Base-by-base conservation (phyloP, 176 grass and related monocot genomes). In the Otatea glauca region DNA sequence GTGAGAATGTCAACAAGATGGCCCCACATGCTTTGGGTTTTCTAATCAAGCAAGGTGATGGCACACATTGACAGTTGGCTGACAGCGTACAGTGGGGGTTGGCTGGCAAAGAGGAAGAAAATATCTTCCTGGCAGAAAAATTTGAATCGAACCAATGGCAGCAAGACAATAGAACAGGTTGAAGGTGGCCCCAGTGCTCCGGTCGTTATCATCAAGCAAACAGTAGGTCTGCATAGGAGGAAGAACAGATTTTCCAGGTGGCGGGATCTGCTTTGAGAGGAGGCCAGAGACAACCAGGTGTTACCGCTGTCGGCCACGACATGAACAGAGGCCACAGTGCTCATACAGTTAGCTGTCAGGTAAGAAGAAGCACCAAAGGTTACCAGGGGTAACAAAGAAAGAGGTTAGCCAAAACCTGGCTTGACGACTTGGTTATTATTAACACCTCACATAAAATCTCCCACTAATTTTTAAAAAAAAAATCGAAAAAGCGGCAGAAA, bases 81-180 rank as follows among this genome's bases (percentile, higher is more conserved):
- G 41, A 70, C 12, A 27, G 67, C 5, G 5, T 15, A 47, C 43
- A 47, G 68, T 45, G 68, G 68, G 2, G 23, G 13, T 29, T 73
- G 70, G 70, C 21, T 44, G 6, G 43, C 11, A 9, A 51, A 72
- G 69, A 72, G 70, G 23, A 13, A 48, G 24, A 72, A n/a, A n/a
- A n/a, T n/a, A n/a, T n/a, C n/a, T n/a, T n/a, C n/a, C n/a, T n/a
- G n/a, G n/a, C n/a, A n/a, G n/a, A n/a, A n/a, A n/a, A n/a, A 8
- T 41, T 51, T 59, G 53, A n/a, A 76, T 76, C 35, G 1, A 76
- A 76, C 74, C 74, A 75, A 55, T 20, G 53, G 24, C 14, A 48
- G 54, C 59, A 21, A 77, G 37, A 77, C 14, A 59, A 37, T 37
- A 77, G 54, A 59, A 25, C 41, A 60, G 53, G 53, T 54, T 42